Evolutionary conservation across 2,329 filamentous ascomycete genomes (phyloP), one percentile per base, ranked within the genome.

Genomic region (Aspergillus pseudotamarii): DNA sequence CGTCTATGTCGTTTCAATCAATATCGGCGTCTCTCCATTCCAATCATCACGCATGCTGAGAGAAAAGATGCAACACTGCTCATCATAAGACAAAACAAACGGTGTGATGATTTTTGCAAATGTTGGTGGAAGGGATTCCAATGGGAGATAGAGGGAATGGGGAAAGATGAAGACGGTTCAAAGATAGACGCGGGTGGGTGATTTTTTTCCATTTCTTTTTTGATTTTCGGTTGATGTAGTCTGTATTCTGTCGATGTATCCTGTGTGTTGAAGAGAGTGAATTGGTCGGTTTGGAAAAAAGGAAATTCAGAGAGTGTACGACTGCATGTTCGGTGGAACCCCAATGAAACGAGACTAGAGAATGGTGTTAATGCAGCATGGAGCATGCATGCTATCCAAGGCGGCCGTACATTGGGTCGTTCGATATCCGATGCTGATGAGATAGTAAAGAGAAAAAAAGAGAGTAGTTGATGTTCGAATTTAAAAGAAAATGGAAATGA

Each of bases 1-100:
- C 67, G 65, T 69, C 66, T 67, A 68, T 65, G 63, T 69, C 66
- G 57, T 69, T 59, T 68, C 66, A 68, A 62, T 69, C 66, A 69
- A 65, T 69, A 66, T 57, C 67, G 64, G 64, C 65, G 60, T 67
- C 64, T 65, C 65, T 67, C 66, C 67, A 62, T 69, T 68, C 66
- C 61, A 69, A 68, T 69, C 67, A 63, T 69, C 64, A 68, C 64
- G 60, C 61, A 63, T 65, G 58, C 50, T 62, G 65, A 48, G 51
- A 53, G 51, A 53, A 50, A 60, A 58, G 57, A 54, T 57, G 60
- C 64, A 65, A 63, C 51, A 60, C 46, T 56, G 60, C 50, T 64
- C 61, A 60, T 65, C 62, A 50, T 57, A 48, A 58, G 58, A 54
- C 58, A 53, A 66, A 53, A 43, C 59, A 66, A 50, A 66, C 53